Conservation (phyloP, 2,329 filamentous ascomycete species). For the Colletotrichum cereale region DNA sequence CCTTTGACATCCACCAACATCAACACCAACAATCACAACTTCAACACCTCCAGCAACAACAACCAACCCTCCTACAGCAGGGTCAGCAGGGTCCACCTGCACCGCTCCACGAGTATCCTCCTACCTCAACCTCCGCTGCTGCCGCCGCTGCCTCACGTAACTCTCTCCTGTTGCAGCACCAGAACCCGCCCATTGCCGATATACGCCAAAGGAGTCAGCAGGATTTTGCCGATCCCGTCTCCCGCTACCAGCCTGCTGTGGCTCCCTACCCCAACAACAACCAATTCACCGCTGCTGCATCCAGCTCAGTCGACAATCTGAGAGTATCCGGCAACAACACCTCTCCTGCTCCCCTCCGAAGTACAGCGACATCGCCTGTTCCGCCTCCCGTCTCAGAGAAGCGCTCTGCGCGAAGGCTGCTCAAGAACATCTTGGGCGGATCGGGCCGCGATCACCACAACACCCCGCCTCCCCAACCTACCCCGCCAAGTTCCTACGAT, state of each 20-base stretch:
- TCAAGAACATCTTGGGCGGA: slow-evolving; percentile 66
- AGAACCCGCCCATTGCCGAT: slow-evolving; percentile 47
- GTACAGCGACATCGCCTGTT: slow-evolving; percentile 37
- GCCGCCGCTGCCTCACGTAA: slow-evolving; percentile 50
- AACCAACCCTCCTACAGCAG: slow-evolving; percentile 46
- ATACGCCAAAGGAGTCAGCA: slow-evolving; percentile 52
- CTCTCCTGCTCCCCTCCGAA: slow-evolving; percentile 18
- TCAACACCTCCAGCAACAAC: slow-evolving; percentile 49
- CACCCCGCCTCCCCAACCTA: slow-evolving; percentile 43
- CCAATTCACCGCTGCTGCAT: slow-evolving; percentile 50
- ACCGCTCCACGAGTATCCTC: slow-evolving; percentile 45
- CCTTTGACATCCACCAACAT: slow-evolving; percentile 53
- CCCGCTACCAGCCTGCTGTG: slow-evolving; percentile 56
- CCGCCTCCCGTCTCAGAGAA: slow-evolving; percentile 51
- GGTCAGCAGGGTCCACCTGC: slow-evolving; percentile 48
- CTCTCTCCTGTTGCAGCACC: slow-evolving; percentile 41
- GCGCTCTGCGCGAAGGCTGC: slow-evolving; percentile 65
- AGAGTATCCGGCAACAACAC: slow-evolving; percentile 46
- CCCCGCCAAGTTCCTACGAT: slow-evolving; percentile 57
- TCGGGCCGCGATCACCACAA: slow-evolving; percentile 49
- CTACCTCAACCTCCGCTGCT: slow-evolving; percentile 47
- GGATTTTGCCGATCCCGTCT: slow-evolving; percentile 62
- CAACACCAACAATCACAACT: slow-evolving; percentile 43
- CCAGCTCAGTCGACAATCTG: slow-evolving; percentile 59
- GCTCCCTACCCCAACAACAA: slow-evolving; percentile 51